Conservation (phyloP, 768 basidiomycete species). For the Chlorophyllum brunneum region DNA sequence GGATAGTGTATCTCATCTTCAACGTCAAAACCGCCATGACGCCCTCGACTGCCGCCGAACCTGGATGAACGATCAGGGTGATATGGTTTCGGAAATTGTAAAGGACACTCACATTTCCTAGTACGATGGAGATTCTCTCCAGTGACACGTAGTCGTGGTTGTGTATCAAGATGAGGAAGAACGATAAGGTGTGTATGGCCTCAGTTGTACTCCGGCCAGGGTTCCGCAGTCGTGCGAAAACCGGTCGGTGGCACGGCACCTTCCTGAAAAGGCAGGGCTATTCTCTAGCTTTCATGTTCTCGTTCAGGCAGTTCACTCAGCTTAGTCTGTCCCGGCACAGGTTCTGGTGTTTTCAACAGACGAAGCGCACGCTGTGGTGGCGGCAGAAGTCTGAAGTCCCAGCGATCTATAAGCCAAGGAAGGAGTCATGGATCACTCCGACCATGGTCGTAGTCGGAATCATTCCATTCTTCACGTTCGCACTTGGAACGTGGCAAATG, state of each 20-base stretch:
- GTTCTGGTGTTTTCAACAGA: slow-evolving; percentile 7
- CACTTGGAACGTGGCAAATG: slow-evolving; percentile 91
- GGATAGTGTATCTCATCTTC: slow-evolving; percentile 91
- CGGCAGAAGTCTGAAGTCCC: slow-evolving; percentile 30
- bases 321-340: slow-evolving; percentile 2
- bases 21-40: slow-evolving; percentile 53
- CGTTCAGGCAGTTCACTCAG: neutral
- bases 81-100: neutral
- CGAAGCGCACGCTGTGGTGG: slow-evolving; percentile 15
- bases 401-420: slow-evolving; percentile 51
- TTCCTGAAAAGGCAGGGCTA: neutral
- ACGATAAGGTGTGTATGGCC: neutral
- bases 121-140: neutral
- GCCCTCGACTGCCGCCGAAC: slow-evolving; percentile 36
- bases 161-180: neutral
- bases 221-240: slow-evolving; percentile 12
- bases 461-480: slow-evolving; percentile 89
- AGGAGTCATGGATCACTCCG: slow-evolving; percentile 61
- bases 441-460: slow-evolving; percentile 74
- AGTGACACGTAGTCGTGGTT: neutral
- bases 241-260: neutral
- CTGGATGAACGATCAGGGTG: slow-evolving; percentile 20
- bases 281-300: slow-evolving; percentile 5
- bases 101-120: slow-evolving; percentile 5
- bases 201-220: neutral